These are phyloP conservation scores for Lineolata rhizophorae DNA, from an alignment of 495 filamentous ascomycete species.

Conservation along the genomic window DNA sequence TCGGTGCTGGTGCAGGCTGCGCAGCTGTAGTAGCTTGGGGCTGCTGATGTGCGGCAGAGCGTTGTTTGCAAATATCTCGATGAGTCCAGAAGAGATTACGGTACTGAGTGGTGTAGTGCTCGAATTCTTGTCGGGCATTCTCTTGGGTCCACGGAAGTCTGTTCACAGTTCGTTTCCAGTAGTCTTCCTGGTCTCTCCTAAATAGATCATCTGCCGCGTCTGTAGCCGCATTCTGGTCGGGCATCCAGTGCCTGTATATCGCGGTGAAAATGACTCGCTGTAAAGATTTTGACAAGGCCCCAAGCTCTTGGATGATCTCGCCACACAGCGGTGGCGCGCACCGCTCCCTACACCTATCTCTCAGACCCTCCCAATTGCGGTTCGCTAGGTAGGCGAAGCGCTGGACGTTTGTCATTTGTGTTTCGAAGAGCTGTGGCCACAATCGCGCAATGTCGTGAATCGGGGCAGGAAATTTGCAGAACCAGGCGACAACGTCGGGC, in stretches of 20 bases:
- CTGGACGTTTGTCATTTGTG: slow-evolving; percentile 1
- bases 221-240: neutral
- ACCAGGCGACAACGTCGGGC: slow-evolving; percentile 5
- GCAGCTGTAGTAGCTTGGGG: too few relatives aligned
- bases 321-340: neutral
- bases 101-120: too few relatives aligned
- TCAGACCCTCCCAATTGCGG: slow-evolving; percentile 2
- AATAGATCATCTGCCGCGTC: neutral
- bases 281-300: neutral
- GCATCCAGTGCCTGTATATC: neutral
- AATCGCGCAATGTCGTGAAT: slow-evolving; percentile 1
- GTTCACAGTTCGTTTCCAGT: neutral
- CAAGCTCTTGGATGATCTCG: neutral
- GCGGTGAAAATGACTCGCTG: neutral
- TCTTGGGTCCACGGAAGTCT: too few relatives aligned
- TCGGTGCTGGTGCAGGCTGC: too few relatives aligned
- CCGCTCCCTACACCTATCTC: neutral
- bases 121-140: too few relatives aligned
- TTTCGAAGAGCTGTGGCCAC: slow-evolving; percentile 4
- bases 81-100: neutral
- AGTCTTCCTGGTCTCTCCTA: neutral
- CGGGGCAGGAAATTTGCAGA: slow-evolving; percentile 10
- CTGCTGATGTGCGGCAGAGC: neutral
- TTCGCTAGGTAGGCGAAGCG: slow-evolving; percentile 3
- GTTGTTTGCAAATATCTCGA: neutral